A percentile compares a stretch with the other conserved stretches of the same genome.
These are phyloP conservation scores for Xylariomycetidae sp. DNA, from an alignment of 2,329 filamentous ascomycete genomes.

Conservation along the genomic window DNA sequence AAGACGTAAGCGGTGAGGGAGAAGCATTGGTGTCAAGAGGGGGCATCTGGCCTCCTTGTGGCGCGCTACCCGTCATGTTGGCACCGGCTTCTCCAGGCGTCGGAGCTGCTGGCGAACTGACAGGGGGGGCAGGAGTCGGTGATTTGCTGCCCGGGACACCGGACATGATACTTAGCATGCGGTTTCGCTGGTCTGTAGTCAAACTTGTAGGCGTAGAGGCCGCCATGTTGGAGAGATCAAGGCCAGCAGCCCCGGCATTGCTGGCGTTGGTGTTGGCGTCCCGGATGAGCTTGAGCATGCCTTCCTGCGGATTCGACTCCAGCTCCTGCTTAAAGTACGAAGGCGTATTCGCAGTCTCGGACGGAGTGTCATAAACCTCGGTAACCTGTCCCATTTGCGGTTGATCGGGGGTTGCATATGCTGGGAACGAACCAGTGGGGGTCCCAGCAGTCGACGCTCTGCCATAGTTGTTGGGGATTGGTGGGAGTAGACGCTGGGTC, in stretches of 20 bases:
- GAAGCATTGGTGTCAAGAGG: too few species aligned
- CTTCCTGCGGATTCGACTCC: slow-evolving; percentile 51
- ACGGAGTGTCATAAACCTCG: slow-evolving; percentile 51
- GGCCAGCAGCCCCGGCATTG: slow-evolving; percentile 29
- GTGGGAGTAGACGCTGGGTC: slow-evolving; percentile 47
- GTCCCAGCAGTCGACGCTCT: slow-evolving; percentile 23
- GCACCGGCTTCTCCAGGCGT: slow-evolving; percentile 16
- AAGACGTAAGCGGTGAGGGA: slow-evolving; percentile 37
- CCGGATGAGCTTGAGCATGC: slow-evolving; percentile 61
- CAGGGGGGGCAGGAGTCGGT: slow-evolving; percentile 20
- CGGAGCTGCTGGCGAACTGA: slow-evolving; percentile 14
- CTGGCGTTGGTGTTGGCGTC: slow-evolving; percentile 52
- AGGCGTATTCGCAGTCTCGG: slow-evolving; percentile 38
- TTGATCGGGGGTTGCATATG: slow-evolving; percentile 32
- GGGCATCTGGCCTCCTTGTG: too few species aligned
- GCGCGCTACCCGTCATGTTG: too few species aligned
- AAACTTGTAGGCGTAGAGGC: slow-evolving; percentile 49
- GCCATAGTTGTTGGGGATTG: slow-evolving; percentile 38
- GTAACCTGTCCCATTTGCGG: slow-evolving; percentile 52
- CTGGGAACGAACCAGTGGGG: slow-evolving; percentile 20
- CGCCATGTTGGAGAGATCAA: slow-evolving; percentile 52
- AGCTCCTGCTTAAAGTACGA: slow-evolving; percentile 50
- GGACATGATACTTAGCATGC: slow-evolving; percentile 57
- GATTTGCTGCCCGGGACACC: slow-evolving; percentile 18
- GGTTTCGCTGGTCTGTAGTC: slow-evolving; percentile 50